Conservation (phyloP, 306 rosid genomes). For the Vigna reflexopilosa region DNA sequence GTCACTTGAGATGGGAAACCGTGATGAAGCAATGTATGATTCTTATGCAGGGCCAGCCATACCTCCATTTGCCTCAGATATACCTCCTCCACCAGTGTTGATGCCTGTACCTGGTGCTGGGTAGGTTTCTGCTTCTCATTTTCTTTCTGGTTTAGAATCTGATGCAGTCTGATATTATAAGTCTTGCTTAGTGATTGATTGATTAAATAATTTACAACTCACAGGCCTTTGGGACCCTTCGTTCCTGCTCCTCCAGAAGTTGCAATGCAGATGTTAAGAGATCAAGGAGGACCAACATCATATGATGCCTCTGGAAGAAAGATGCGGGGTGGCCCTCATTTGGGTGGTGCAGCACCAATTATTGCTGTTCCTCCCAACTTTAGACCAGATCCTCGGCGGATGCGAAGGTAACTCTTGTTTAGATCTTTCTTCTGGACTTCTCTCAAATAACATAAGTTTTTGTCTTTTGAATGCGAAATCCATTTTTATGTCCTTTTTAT, state of each 20-base stretch:
- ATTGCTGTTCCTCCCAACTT: conserved; percentile 82
- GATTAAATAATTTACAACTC: conserved; percentile 34
- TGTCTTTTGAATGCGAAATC: neutral
- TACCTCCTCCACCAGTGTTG: conserved; percentile 86
- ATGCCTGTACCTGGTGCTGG: conserved; percentile 99
- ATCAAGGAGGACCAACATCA: conserved; percentile 93
- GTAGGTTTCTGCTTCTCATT: conserved; percentile 53
- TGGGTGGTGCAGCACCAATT: conserved; percentile 82
- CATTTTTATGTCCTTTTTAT: conserved; percentile 6
- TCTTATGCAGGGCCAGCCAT: conserved; percentile 72
- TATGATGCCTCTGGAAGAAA: conserved; percentile 80
- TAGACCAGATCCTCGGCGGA: conserved; percentile 88
- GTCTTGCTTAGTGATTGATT: conserved; percentile 23
- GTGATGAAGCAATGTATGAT: conserved; percentile 88
- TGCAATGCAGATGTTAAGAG: conserved; percentile 98
- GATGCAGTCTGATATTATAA: conserved; percentile 3
- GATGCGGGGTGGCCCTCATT: conserved; percentile 74
- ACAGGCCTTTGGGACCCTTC: conserved; percentile 97
- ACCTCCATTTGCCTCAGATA: conserved; percentile 81
- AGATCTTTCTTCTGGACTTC: neutral
- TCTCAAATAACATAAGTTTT: conserved; percentile 18
- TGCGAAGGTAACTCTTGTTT: conserved; percentile 72
- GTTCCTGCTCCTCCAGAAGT: conserved; percentile 99
- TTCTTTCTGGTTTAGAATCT: conserved; percentile 12
- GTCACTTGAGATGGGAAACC: conserved; percentile 76